phyloP scores from a whole-genome alignment of 2,329 filamentous ascomycete genomes.

The Fonsecaea pugnacius region DNA sequence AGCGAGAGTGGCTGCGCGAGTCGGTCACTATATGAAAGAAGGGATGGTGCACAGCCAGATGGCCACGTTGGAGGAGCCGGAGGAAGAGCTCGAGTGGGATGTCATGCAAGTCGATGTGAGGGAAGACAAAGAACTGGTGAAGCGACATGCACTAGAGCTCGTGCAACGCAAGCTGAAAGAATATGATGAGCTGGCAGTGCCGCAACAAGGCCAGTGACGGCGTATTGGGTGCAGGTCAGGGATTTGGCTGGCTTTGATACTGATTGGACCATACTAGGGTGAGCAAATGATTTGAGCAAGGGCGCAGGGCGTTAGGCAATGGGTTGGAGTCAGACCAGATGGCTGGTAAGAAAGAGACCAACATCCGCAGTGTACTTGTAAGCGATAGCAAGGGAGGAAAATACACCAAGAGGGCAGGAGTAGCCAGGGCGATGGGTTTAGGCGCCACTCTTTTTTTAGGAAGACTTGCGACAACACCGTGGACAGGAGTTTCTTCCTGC shows the following conservation, averaged over 20 bases:
- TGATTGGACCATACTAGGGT: neutral
- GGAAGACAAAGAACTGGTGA: conserved; percentile 61
- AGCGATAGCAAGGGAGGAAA: neutral
- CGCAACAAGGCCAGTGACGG: neutral
- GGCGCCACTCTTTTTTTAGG: neutral
- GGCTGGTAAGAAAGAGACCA: neutral
- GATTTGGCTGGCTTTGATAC: neutral
- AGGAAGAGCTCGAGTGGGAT: conserved; percentile 68
- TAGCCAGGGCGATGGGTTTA: neutral
- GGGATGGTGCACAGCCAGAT: conserved; percentile 95
- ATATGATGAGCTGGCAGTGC: conserved; percentile 37
- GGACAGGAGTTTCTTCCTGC: neutral
- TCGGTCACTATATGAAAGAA: conserved; percentile 94
- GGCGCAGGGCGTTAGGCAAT: conserved; percentile 21
- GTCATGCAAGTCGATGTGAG: conserved; percentile 70
- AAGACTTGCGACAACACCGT: neutral
- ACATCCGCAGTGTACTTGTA: neutral
- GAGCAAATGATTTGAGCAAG: conserved; percentile 20
- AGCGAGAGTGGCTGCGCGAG: conserved; percentile 71
- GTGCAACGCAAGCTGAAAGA: conserved; percentile 62
- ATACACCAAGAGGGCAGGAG: neutral
- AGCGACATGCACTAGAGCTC: conserved; percentile 62
- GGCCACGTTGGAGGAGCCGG: conserved; percentile 80
- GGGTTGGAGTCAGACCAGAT: neutral
- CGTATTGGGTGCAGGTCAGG: neutral